phyloP scores from a whole-genome alignment of 164 flowering plant genomes.

The Macadamia integrifolia region DNA sequence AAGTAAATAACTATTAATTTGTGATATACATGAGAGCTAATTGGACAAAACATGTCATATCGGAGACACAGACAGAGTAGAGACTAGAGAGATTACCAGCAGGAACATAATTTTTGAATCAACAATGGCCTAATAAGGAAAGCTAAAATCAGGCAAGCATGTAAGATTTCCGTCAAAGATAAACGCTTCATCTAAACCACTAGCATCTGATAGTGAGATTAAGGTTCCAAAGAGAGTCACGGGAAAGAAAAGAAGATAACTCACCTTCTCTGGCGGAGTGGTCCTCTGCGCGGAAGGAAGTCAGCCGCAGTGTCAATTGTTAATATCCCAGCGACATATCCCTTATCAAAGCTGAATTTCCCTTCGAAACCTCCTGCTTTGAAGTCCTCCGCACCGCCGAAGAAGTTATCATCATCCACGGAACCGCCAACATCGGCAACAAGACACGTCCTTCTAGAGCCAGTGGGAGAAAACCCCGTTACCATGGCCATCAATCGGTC shows the following conservation, averaged over 20 bases:
- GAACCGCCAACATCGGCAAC: slow-evolving; percentile 73
- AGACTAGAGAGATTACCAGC: too few relatives aligned
- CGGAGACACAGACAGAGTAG: too few relatives aligned
- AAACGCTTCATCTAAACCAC: too few relatives aligned
- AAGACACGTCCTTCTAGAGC: slow-evolving; percentile 69
- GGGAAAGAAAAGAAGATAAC: neutral
- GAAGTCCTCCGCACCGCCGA: slow-evolving; percentile 49
- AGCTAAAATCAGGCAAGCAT: too few relatives aligned
- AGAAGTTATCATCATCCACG: slow-evolving; percentile 26
- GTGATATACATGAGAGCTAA: too few relatives aligned
- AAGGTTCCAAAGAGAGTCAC: too few relatives aligned
- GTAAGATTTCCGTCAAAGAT: too few relatives aligned
- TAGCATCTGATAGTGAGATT: too few relatives aligned
- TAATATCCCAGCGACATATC: slow-evolving; percentile 84
- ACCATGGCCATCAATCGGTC: slow-evolving; percentile 72
- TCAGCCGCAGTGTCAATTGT: slow-evolving; percentile 92
- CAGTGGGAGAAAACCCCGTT: slow-evolving; percentile 68
- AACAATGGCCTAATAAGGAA: too few relatives aligned
- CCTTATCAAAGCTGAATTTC: slow-evolving; percentile 56
- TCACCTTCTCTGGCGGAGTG: slow-evolving; percentile 82
- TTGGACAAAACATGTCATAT: too few relatives aligned
- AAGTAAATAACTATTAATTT: too few relatives aligned
- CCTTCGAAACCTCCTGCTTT: slow-evolving; percentile 66
- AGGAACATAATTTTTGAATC: too few relatives aligned
- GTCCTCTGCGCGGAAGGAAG: slow-evolving; percentile 92